phyloP scores from a whole-genome alignment of 305 asterid species.

The Fraxinus greggii region DNA sequence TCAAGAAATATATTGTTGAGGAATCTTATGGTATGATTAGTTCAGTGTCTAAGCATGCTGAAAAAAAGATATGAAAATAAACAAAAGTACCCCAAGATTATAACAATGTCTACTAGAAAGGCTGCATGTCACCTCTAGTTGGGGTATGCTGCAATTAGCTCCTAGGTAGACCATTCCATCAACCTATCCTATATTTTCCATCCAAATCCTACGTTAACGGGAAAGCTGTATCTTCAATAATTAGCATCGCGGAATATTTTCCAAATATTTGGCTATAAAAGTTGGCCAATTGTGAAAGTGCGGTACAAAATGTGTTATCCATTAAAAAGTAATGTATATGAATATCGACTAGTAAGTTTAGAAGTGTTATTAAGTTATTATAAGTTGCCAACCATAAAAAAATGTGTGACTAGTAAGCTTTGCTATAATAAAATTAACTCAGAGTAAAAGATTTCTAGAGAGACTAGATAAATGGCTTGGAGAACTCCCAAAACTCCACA shows the following conservation, averaged over 20 bases:
- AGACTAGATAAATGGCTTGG: background rate
- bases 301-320: background rate
- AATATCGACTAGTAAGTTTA: background rate
- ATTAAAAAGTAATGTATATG: background rate
- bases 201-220: background rate
- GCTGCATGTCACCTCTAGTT: conserved; percentile 20
- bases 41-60: conserved; percentile 1
- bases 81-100: conserved; percentile 24
- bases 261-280: background rate
- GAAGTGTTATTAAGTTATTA: background rate
- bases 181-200: background rate
- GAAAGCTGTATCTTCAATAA: background rate
- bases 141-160: background rate
- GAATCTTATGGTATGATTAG: conserved; percentile 11
- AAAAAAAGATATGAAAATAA: conserved; percentile 28
- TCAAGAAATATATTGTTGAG: conserved; percentile 32
- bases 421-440: background rate
- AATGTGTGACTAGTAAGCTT: background rate
- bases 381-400: too few relatives aligned
- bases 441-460: background rate
- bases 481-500: background rate
- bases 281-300: conserved; percentile 12
- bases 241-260: background rate
- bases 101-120: conserved; percentile 14
- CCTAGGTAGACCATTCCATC: background rate